Evolutionary conservation across 148 eudicot genomes (phyloP).

Genomic region (Polygonum maritimum): DNA sequence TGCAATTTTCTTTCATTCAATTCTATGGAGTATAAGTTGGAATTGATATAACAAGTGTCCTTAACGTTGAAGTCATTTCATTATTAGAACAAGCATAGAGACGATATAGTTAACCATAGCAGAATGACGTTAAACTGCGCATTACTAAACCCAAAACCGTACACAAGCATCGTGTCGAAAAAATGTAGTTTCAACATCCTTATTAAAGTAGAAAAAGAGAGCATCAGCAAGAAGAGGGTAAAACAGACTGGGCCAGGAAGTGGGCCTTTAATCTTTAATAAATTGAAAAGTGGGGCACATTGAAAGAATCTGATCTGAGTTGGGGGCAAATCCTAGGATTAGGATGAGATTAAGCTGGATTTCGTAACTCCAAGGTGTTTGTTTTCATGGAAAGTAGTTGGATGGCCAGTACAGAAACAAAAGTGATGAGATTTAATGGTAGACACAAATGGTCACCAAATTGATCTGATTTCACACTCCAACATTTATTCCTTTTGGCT

Average conservation of each 20-base stretch:
- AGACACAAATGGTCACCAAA: constrained; percentile 6
- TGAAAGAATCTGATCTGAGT: not conserved
- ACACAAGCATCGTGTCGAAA: not conserved
- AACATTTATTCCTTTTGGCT: not conserved
- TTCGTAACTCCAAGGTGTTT: not conserved
- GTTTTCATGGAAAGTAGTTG: not conserved
- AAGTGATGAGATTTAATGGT: not conserved
- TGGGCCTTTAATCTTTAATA: constrained; percentile 6
- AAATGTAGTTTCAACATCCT: not conserved
- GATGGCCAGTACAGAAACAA: not conserved
- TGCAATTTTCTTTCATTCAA: not conserved
- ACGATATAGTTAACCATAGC: not conserved
- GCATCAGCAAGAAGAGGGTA: not conserved
- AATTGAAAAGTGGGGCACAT: not conserved
- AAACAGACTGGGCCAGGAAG: constrained; percentile 2
- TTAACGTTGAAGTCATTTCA: not conserved
- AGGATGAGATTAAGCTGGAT: constrained; percentile 5
- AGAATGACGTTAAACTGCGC: not conserved
- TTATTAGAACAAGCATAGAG: not conserved
- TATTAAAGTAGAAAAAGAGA: not conserved
- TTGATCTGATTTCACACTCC: not conserved
- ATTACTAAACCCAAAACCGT: not conserved
- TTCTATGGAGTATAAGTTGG: not conserved
- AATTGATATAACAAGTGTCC: not conserved
- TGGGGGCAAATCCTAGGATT: not conserved